A percentile compares a stretch with the other conserved stretches of the same genome.
phyloP scores from a whole-genome alignment of 2,329 filamentous ascomycete genomes.

The Salinomyces thailandicus region DNA sequence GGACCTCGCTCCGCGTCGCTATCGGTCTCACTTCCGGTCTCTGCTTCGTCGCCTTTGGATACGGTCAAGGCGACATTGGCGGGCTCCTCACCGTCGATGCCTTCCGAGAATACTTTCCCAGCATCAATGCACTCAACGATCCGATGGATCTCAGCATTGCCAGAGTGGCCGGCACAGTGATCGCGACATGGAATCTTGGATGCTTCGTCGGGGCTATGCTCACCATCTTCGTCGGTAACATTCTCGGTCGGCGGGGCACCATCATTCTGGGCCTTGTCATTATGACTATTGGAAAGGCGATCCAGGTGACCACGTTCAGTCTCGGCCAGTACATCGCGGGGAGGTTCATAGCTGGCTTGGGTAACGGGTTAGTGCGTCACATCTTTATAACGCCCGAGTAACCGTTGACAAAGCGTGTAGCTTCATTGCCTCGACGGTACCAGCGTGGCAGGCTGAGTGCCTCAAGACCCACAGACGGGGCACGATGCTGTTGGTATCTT shows the following conservation, averaged over 20 bases:
- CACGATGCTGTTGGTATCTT: slow-evolving; percentile 39
- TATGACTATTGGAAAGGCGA: slow-evolving; percentile 48
- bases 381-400: not conserved
- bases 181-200: slow-evolving; percentile 31
- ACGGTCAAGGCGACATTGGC: slow-evolving; percentile 19
- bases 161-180: slow-evolving; percentile 31
- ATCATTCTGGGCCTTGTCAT: slow-evolving; percentile 49
- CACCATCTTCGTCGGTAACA: slow-evolving; percentile 43
- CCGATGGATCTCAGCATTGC: slow-evolving; percentile 26
- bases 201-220: slow-evolving; percentile 36
- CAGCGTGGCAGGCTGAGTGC: slow-evolving; percentile 39
- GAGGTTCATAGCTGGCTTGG: slow-evolving; percentile 41
- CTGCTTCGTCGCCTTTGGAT: slow-evolving; percentile 12
- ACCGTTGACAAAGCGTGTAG: too few relatives aligned
- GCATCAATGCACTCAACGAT: slow-evolving; percentile 30
- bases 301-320: slow-evolving; percentile 45
- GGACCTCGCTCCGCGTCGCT: slow-evolving; percentile 10
- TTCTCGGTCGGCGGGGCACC: slow-evolving; percentile 44
- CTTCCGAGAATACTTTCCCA: slow-evolving; percentile 41
- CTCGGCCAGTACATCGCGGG: slow-evolving; percentile 38
- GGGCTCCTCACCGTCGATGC: slow-evolving; percentile 55
- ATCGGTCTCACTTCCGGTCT: slow-evolving; percentile 14
- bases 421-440: slow-evolving; percentile 34
- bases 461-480: slow-evolving; percentile 37
- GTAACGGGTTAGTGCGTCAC: slow-evolving; percentile 23